phyloP scores from a whole-genome alignment of 805 yeast genomes.

The Henningerozyma blattae region DNA sequence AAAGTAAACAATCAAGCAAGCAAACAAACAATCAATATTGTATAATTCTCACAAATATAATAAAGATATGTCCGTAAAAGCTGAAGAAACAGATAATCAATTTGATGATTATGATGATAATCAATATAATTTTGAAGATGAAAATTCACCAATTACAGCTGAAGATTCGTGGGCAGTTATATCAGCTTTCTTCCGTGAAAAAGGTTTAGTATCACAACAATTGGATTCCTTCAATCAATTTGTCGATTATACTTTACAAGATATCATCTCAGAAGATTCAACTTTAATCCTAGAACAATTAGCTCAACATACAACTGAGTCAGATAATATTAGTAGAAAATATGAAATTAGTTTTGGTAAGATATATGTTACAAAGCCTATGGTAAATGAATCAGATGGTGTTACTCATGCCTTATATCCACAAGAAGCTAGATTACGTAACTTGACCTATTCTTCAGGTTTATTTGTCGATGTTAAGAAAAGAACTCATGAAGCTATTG shows the following conservation, averaged over 20 bases:
- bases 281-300: slow-evolving; percentile 93
- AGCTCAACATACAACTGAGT: slow-evolving; percentile 90
- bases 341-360: slow-evolving; percentile 97
- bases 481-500: slow-evolving; percentile 73
- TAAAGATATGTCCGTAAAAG: too few species aligned
- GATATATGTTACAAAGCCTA: slow-evolving; percentile 90
- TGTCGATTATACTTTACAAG: slow-evolving; percentile 92
- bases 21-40: too few species aligned
- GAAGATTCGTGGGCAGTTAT: slow-evolving; percentile 99
- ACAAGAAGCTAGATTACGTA: slow-evolving; percentile 94
- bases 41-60: too few species aligned
- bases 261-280: slow-evolving; percentile 90
- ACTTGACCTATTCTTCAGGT: slow-evolving; percentile 92
- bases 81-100: not conserved
- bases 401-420: slow-evolving; percentile 98
- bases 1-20: too few species aligned
- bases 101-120: slow-evolving; percentile 33
- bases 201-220: slow-evolving; percentile 96
- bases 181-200: slow-evolving; percentile 88
- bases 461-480: slow-evolving; percentile 92
- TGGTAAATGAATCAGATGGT: slow-evolving; percentile 99
- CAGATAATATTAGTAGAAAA: slow-evolving; percentile 80
- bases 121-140: slow-evolving; percentile 64
- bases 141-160: slow-evolving; percentile 67
- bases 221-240: slow-evolving; percentile 97